A percentile compares a stretch with the other conserved stretches of the same genome.
Conservation (phyloP, 2,329 filamentous ascomycete genomes). For the Phaeosphaeria sp. region DNA sequence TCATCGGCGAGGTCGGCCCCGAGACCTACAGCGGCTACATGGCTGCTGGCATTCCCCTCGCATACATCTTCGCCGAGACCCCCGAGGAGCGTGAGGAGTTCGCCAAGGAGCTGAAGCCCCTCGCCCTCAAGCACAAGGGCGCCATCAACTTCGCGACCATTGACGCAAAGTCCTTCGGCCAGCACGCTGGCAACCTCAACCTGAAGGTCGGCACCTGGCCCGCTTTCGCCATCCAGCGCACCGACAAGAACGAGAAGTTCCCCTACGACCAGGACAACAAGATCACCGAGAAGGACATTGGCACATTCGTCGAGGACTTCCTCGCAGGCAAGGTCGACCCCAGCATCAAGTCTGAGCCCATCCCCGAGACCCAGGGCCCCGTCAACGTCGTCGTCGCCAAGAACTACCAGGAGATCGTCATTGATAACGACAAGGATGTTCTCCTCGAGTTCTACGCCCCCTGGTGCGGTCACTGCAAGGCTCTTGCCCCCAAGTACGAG, state of each 20-base stretch:
- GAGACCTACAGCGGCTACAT: constrained; percentile 98
- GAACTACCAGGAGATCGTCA: constrained; percentile 89
- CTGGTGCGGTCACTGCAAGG: constrained; percentile 75
- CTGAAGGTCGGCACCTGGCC: constrained; percentile 95
- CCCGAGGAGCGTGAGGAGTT: constrained; percentile 85
- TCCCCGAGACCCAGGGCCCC: constrained; percentile 88
- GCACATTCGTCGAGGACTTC: constrained; percentile 85
- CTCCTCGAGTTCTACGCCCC: constrained; percentile 98
- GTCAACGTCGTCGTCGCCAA: constrained; percentile 91
- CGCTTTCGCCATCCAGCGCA: constrained; percentile 96
- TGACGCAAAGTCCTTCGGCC: constrained; percentile 91
- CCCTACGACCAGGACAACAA: constrained; percentile 86
- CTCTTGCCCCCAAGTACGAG: constrained; percentile 72
- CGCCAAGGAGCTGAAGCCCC: constrained; percentile 76
- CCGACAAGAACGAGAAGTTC: constrained; percentile 94
- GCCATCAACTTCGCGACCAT: constrained; percentile 98
- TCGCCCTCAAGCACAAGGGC: constrained; percentile 92
- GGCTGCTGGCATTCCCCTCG: constrained; percentile 86
- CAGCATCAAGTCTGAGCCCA: constrained; percentile 97
- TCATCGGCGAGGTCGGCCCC: constrained; percentile 94
- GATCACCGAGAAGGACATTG: constrained; percentile 76
- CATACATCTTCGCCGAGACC: constrained; percentile 97
- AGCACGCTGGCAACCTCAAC: constrained; percentile 96
- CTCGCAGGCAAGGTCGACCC: constrained; percentile 86
- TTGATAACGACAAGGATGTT: constrained; percentile 95